Percentiles rank a stretch among this genome's conserved stretches.
phyloP scores from a whole-genome alignment of 768 basidiomycete species.

The Psilocybe sp. region DNA sequence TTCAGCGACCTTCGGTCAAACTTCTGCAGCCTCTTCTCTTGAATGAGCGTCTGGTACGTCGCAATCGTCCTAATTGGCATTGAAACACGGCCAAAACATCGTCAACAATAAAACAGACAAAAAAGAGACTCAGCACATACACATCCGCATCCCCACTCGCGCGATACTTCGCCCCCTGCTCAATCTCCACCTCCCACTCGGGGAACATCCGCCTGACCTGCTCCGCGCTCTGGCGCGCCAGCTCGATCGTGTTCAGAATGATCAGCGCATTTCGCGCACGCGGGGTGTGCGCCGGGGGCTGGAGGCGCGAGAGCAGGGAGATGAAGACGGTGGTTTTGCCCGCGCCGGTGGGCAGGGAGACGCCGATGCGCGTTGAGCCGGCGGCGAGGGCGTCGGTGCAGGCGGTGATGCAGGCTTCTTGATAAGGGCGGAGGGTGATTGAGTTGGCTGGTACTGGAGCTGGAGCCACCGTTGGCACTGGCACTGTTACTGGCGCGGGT shows the following conservation, averaged over 20 bases:
- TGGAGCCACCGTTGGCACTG: too few relatives aligned
- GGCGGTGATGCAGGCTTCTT: conserved; percentile 74
- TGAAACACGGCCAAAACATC: not conserved
- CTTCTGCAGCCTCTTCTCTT: conserved; percentile 62
- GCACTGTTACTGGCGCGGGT: too few relatives aligned
- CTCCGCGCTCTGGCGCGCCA: conserved; percentile 81
- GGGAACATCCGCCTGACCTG: conserved; percentile 70
- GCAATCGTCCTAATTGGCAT: conserved; percentile 67
- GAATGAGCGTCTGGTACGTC: conserved; percentile 83
- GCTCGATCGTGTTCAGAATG: conserved; percentile 86
- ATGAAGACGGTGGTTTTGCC: conserved; percentile 94
- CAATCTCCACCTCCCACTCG: conserved; percentile 82
- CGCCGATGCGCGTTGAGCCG: conserved; percentile 76
- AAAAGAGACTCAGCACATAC: conserved; percentile 39
- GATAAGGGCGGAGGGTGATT: conserved; percentile 77
- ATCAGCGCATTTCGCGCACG: conserved; percentile 64
- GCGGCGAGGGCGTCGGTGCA: conserved; percentile 68
- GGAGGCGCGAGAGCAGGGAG: conserved; percentile 67
- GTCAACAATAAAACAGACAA: not conserved
- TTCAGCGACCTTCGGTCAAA: conserved; percentile 68
- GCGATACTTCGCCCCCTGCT: conserved; percentile 75
- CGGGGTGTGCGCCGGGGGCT: conserved; percentile 37
- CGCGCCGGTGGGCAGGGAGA: conserved; percentile 82
- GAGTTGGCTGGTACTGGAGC: not conserved
- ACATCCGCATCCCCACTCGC: conserved; percentile 85